Evolutionary conservation across 2,329 filamentous ascomycete species (phyloP), one percentile per base, ranked within the genome.

Genomic region (Chalaropsis thielavioides): DNA sequence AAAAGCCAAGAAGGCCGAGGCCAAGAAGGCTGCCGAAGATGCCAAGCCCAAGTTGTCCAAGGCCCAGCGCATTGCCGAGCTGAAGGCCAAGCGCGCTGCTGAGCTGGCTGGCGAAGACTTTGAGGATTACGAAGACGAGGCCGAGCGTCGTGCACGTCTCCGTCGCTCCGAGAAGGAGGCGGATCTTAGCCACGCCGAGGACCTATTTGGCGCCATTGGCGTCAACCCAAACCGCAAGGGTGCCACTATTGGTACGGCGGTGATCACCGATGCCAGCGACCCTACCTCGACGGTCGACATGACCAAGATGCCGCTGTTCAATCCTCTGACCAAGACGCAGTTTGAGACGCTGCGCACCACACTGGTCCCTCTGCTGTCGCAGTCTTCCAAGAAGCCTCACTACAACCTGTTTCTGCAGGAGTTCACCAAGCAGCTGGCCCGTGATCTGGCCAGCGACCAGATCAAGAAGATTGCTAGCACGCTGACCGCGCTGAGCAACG

Each of bases 1-100:
- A 71, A 94, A 99, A 80, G 89, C 91, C 72, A 92, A 96, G 77
- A 99, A 97, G 81, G 89, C 84, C 63, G 95, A 95, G 76, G 90
- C 88, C 66, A 95, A 95, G 77, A 91, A 90, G 35, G 90, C 92
- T 0, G 92, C 89, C 56, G 89, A 90, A 72, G 90, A 90, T 7
- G 90, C 89, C 54, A 90, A 86, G 72, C 95, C 96, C 80, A 97
- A 97, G 80, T 97, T 97, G 80, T 83, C 85, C 74, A 95, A 92
- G 79, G 77, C 85, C 44, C 83, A 95, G 78, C 89, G 74, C 71
- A 86, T 96, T 75, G 87, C 89, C 70, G 90, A 96, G 73, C 85
- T 85, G 73, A 81, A 87, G 70, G 79, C 85, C 74, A 75, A 81
- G 71, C 81, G 85, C 74, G 76, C 82, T 69, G 77, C 79, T 73